Percentiles rank a stretch among this genome's conserved stretches.
phyloP scores from a whole-genome alignment of 148 eudicot species.

The Rhododendron simsii region DNA sequence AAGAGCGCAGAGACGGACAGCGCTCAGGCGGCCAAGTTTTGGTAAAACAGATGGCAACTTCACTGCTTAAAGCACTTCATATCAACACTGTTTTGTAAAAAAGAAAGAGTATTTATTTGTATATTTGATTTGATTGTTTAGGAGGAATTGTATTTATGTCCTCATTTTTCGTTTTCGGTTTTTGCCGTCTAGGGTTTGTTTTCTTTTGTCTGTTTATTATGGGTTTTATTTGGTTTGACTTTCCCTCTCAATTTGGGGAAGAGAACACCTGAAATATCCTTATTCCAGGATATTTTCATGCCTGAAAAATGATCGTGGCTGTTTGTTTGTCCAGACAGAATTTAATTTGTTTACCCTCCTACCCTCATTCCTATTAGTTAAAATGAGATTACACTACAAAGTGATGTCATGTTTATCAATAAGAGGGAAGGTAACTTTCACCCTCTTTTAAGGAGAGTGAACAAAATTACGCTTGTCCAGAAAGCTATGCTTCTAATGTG shows the following conservation, averaged over 20 bases:
- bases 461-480: too few relatives aligned
- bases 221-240: background rate
- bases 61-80: conserved; percentile 94
- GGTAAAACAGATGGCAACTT: conserved; percentile 99
- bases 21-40: conserved; percentile 94
- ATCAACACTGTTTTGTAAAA: conserved; percentile 85
- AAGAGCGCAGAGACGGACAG: conserved; percentile 97
- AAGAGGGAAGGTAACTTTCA: too few relatives aligned
- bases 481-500: too few relatives aligned
- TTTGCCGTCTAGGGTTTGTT: background rate
- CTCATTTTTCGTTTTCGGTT: background rate
- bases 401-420: too few relatives aligned
- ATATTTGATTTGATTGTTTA: background rate
- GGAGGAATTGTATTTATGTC: conserved; percentile 6
- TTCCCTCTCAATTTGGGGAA: background rate
- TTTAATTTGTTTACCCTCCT: too few relatives aligned
- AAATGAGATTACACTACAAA: too few relatives aligned
- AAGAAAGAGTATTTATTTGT: background rate
- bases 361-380: too few relatives aligned
- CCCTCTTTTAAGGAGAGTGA: too few relatives aligned
- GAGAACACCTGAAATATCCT: background rate
- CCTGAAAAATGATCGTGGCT: background rate
- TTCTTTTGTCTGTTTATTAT: background rate
- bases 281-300: background rate
- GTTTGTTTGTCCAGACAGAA: background rate